Conservation (phyloP, 352 stramenopile genomes). For the Phytophthora sp. region DNA sequence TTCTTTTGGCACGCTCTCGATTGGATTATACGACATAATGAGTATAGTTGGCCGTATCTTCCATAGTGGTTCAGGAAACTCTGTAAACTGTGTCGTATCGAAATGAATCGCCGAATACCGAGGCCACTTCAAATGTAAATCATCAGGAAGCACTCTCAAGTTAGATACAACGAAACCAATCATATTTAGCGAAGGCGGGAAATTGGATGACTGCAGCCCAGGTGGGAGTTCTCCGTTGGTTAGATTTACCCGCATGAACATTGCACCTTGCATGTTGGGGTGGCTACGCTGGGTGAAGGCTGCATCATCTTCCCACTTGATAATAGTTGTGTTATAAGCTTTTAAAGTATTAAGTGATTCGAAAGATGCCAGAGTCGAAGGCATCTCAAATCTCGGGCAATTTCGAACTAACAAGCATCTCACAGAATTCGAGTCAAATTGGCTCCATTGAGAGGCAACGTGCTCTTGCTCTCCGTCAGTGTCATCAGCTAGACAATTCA, state of each 20-base stretch:
- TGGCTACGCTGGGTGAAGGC: slow-evolving; percentile 18
- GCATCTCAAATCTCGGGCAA: slow-evolving; percentile 29
- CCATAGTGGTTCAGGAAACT: slow-evolving; percentile 25
- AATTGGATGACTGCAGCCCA: slow-evolving; percentile 24
- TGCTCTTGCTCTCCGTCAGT: slow-evolving; percentile 12
- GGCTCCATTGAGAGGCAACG: slow-evolving; percentile 8
- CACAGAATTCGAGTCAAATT: slow-evolving; percentile 23
- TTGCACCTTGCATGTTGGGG: slow-evolving; percentile 6
- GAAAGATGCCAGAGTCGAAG: slow-evolving; percentile 12
- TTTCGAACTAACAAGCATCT: slow-evolving; percentile 22
- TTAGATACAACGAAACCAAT: slow-evolving; percentile 39
- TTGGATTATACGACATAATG: slow-evolving; percentile 24
- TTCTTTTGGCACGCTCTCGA: slow-evolving; percentile 25
- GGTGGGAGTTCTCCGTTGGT: slow-evolving; percentile 27
- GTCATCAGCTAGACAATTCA: slow-evolving; percentile 27
- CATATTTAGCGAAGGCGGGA: slow-evolving; percentile 20
- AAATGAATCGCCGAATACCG: slow-evolving; percentile 26
- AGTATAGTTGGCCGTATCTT: slow-evolving; percentile 23
- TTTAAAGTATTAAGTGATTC: slow-evolving; percentile 20
- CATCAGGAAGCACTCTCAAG: slow-evolving; percentile 21
- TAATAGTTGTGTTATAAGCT: slow-evolving; percentile 41
- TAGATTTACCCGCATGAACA: slow-evolving; percentile 31
- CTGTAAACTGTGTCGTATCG: slow-evolving; percentile 26
- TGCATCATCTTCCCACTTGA: slow-evolving; percentile 24
- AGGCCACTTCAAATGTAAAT: slow-evolving; percentile 40